Evolutionary conservation across 352 stramenopile species (phyloP).

Genomic region (Phytopythium sindhum): DNA sequence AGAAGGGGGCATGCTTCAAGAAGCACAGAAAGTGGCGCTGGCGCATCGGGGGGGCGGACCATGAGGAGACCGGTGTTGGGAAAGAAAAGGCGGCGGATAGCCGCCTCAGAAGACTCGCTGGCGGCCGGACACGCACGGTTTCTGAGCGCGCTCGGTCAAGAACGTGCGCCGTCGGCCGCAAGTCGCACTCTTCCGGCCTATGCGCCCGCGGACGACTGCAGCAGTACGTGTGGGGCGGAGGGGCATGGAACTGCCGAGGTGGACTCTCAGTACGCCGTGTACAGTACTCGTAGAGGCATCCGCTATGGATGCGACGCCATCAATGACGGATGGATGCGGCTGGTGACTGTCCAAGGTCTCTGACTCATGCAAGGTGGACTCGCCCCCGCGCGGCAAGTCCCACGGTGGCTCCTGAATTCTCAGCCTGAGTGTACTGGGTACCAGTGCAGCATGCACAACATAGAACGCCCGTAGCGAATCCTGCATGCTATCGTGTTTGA

Average conservation of each 20-base stretch:
- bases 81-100: constrained; percentile 8
- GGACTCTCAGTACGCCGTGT: no score
- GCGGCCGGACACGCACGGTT: not conserved
- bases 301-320: no score
- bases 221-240: no score
- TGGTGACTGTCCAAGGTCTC: no score
- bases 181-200: not conserved
- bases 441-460: no score
- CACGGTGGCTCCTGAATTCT: not conserved
- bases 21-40: constrained; percentile 11
- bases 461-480: no score
- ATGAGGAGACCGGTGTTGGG: not conserved
- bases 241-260: no score
- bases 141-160: not conserved
- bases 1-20: constrained; percentile 12
- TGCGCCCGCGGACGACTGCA: not conserved
- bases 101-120: not conserved
- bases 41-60: constrained; percentile 8
- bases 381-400: not conserved
- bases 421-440: no score
- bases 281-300: no score
- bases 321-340: no score
- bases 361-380: not conserved
- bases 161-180: no score
- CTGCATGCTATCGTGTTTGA: no score